phyloP scores from a whole-genome alignment of 2,329 filamentous ascomycete genomes.

The Colletotrichum agaves region DNA sequence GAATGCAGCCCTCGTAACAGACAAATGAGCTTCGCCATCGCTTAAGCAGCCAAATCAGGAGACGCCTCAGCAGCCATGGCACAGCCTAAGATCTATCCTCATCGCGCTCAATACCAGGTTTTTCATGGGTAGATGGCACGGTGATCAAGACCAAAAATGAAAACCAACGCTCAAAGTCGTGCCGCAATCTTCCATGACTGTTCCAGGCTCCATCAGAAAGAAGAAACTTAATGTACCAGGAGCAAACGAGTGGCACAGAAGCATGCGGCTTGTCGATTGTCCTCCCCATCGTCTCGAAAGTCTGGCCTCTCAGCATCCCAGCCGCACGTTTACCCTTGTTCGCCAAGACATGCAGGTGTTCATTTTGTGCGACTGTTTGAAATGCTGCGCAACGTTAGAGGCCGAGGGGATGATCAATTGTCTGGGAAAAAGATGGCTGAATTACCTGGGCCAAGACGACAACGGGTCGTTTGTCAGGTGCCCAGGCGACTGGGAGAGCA shows the following conservation, averaged over 20 bases:
- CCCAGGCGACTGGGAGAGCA: not conserved
- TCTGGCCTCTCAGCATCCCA: not conserved
- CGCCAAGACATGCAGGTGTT: not conserved
- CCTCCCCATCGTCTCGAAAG: not conserved
- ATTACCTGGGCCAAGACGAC: conserved; percentile 1
- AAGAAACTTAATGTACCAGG: not conserved
- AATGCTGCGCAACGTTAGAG: not conserved
- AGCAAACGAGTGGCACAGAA: not conserved
- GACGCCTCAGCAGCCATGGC: too few species aligned
- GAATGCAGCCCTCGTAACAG: too few species aligned
- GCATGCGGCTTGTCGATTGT: conserved; percentile 11
- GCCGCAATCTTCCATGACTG: not conserved
- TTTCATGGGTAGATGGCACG: too few species aligned
- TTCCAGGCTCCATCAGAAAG: not conserved
- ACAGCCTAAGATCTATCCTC: too few species aligned
- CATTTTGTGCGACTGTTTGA: not conserved
- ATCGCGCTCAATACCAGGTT: too few species aligned
- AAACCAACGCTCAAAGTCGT: not conserved
- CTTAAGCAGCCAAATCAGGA: too few species aligned
- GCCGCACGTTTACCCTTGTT: not conserved
- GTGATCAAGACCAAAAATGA: not conserved
- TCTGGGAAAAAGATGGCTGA: conserved; percentile 3
- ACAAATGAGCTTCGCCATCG: too few species aligned
- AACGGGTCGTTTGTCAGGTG: not conserved
- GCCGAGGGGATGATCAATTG: not conserved